A percentile compares a stretch with the other conserved stretches of the same genome.
Conservation (phyloP, 257 asterid genomes). For the Nicotiana noctiflora region DNA sequence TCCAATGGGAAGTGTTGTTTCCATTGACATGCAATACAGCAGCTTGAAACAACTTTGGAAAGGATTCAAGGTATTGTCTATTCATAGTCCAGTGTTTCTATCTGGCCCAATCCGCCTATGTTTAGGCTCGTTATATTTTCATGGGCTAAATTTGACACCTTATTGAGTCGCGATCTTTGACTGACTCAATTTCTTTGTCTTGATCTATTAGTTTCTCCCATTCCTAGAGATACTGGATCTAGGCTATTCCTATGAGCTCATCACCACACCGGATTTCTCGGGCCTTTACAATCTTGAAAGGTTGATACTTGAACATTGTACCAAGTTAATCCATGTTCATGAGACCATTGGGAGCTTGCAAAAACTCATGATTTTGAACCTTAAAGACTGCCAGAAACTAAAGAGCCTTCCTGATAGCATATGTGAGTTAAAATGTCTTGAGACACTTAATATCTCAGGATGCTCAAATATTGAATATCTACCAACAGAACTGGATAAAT, state of each 20-base stretch:
- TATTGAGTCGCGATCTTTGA: not conserved
- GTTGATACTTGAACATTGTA: conserved; percentile 6
- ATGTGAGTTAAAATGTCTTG: conserved; percentile 3
- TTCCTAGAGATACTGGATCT: conserved; percentile 5
- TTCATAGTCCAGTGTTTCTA: not conserved
- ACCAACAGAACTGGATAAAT: conserved; percentile 1
- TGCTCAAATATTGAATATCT: conserved; percentile 2
- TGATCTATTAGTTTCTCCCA: not conserved
- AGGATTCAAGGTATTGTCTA: conserved; percentile 12
- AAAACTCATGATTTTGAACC: conserved; percentile 7
- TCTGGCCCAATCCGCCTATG: not conserved
- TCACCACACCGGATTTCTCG: not conserved
- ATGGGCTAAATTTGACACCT: not conserved
- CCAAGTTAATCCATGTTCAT: not conserved
- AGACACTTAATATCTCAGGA: conserved; percentile 10
- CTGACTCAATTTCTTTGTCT: not conserved
- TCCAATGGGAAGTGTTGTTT: conserved; percentile 8
- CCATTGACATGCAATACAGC: conserved; percentile 19
- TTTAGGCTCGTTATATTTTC: not conserved
- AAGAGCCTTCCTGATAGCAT: conserved; percentile 7
- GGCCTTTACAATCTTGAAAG: conserved; percentile 8
- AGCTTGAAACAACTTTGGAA: conserved; percentile 13
- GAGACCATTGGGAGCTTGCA: not conserved
- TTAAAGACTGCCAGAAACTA: conserved; percentile 6
- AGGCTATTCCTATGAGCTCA: conserved; percentile 3